Evolutionary conservation across 2,329 filamentous ascomycete genomes (phyloP), one percentile per base, ranked within the genome.

Genomic region (Emergomyces orientalis): DNA sequence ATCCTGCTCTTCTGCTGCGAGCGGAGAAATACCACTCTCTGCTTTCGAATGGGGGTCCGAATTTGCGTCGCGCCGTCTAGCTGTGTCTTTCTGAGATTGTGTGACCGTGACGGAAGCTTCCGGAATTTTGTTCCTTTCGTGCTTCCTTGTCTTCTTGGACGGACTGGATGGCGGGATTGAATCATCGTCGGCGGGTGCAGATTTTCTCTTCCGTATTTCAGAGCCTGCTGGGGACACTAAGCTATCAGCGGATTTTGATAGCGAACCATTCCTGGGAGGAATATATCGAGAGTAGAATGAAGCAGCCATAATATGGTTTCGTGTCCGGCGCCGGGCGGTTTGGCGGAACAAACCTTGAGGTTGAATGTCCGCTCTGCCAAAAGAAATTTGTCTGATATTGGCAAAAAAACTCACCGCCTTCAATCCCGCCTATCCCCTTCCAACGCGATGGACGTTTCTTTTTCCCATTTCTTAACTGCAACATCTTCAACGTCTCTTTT

Each of bases 241-340:
- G 30, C 6, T 49, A 13, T 61, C 47, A 19, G 37, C 8, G 27
- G 43, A 19, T 14, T 27, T 59, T 13, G 54, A 37, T 7, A n/a
- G 5, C 52, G 25, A 2, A 39, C 8, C 27, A 51, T 58, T 59
- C 32, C 52, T 67, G 2, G 77, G 75, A 60, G 80, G 78, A 51
- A 77, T 77, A 67, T 81, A 80, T 60, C 78, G 76, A 37, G 76
- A 73, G 66, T 81, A 79, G 43, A 81, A 75, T 57, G 76, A 74
- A 61, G 74, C 76, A 63, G 78, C 74, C 80, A 83, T 82, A 63
- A 61, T 72, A 41, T 27, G 22, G 3, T 22, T 39, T 60, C 37
- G 11, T 37, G 57, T 13, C 7, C 51, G 49, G 39, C 14, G 14
- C 9, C 1, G 32, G 32, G 32, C 32, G n/a, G 13, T 41, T 14